phyloP scores from a whole-genome alignment of 139 green algal species.

The Volvox reticuliferus region DNA sequence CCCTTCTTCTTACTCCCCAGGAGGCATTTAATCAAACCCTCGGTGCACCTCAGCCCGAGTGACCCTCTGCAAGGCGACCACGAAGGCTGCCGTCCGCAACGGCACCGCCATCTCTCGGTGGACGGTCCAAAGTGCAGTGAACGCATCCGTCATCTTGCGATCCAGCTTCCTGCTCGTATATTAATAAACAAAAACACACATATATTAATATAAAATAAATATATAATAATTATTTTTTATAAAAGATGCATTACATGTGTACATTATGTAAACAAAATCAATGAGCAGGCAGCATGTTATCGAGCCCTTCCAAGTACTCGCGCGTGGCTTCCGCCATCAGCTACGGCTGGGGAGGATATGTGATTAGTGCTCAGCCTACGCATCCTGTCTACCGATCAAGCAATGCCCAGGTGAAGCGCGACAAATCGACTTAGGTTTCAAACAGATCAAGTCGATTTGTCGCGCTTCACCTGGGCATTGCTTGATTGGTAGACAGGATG shows the following conservation, averaged over 20 bases:
- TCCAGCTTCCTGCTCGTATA: constrained; percentile 61
- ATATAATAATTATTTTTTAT: too few species aligned
- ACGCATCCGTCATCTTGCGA: constrained; percentile 79
- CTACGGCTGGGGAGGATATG: too few species aligned
- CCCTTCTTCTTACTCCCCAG: not conserved
- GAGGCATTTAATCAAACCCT: constrained; percentile 83
- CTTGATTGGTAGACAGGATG: not conserved
- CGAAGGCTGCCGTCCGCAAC: constrained; percentile 87
- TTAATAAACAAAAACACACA: too few species aligned
- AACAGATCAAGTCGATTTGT: not conserved
- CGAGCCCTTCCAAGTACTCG: not conserved
- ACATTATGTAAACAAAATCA: not conserved
- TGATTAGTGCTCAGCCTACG: not conserved
- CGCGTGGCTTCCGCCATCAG: too few species aligned
- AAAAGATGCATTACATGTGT: too few species aligned
- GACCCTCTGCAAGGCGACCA: constrained; percentile 87
- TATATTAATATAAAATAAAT: too few species aligned
- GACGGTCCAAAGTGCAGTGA: constrained; percentile 73
- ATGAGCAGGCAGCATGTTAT: not conserved
- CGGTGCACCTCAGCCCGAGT: constrained; percentile 84
- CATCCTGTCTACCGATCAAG: not conserved
- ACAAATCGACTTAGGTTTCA: not conserved
- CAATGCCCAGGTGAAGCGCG: not conserved
- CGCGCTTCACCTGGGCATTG: not conserved
- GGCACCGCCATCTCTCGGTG: constrained; percentile 71